Base-by-base conservation (phyloP, 495 filamentous ascomycete species). In the Aspergillus kassunensis region DNA sequence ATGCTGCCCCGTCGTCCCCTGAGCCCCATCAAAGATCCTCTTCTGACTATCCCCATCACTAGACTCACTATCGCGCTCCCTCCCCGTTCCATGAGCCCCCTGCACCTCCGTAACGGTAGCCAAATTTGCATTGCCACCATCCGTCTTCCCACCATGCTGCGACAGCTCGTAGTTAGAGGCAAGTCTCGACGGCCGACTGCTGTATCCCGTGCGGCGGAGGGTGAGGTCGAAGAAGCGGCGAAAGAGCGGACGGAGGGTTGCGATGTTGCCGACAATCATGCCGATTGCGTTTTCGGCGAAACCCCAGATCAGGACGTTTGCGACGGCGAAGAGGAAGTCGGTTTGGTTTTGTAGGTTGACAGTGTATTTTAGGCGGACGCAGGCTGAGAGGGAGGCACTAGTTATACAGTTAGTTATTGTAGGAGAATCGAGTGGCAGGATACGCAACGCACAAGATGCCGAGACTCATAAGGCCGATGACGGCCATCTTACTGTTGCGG, bases 381-480 rank as follows among this genome's bases (percentile, higher is more conserved):
- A 61, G 2, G 61, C 61, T 3, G 61, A 59, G 0, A 64, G 20
- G 0, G 58, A 59, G 47, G 61, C 61, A 29, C 61, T 62, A 30
- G 15, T 41, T 21, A 2, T 19, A 45, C 19, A 43, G 36, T 6
- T 37, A 34, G 29, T 13, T 31, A 18, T 10, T 21, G 1, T 9
- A 12, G 12, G 7, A n/a, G 29, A 2, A 31, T 6, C 20, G 13
- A 15, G 19, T 35, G 23, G 18, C 8, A 21, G 36, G 12, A 16
- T 7, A 23, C 9, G n/a, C 40, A 1, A 66, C 74, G 53, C 57
- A 77, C 74, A 79, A 53, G 45, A 78, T 49, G 10, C 78, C 78
- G 3, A 79, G 57, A 27, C 78, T 75, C 68, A 80, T 73, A 18
- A 73, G 68, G 0, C 60, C 61, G 41, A 70, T 69, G 18, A 81